Percentiles rank a stretch among this genome's conserved stretches.
Conservation (phyloP, 2,329 filamentous ascomycete genomes). For the Rhynchosporium graminicola region DNA sequence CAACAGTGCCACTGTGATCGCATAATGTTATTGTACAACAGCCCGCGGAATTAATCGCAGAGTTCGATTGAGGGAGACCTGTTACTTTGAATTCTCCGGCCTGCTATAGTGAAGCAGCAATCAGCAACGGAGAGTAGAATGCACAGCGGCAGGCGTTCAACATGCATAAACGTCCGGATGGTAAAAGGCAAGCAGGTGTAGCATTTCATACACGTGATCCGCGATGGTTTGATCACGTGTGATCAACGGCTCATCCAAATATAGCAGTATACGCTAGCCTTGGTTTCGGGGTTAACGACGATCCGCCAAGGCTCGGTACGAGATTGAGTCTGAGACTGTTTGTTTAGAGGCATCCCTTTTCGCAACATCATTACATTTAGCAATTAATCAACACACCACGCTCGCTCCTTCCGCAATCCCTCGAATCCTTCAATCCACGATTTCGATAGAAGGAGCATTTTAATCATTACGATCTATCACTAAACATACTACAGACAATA, state of each 20-base stretch:
- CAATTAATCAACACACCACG: constrained; percentile 1
- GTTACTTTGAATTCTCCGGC: too few relatives aligned
- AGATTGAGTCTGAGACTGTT: constrained; percentile 22
- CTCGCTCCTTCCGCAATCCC: constrained; percentile 18
- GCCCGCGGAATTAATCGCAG: too few relatives aligned
- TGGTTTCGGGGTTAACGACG: constrained; percentile 25
- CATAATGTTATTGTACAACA: too few relatives aligned
- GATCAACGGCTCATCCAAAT: constrained; percentile 15
- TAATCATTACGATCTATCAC: constrained; percentile 30
- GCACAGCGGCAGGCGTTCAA: too few relatives aligned
- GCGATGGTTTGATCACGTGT: too few relatives aligned
- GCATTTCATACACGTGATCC: background rate
- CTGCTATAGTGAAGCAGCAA: too few relatives aligned
- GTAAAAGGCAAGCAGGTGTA: too few relatives aligned
- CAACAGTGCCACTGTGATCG: too few relatives aligned
- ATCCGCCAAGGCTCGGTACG: constrained; percentile 24
- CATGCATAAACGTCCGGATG: too few relatives aligned
- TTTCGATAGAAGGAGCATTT: constrained; percentile 25
- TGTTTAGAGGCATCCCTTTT: constrained; percentile 28
- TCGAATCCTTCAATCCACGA: constrained; percentile 16
- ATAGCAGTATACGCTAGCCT: constrained; percentile 25
- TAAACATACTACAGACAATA: constrained; percentile 24
- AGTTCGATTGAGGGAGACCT: too few relatives aligned
- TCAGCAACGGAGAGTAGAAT: too few relatives aligned
- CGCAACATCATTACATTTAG: constrained; percentile 15